A percentile compares a stretch with the other conserved stretches of the same genome.
Evolutionary conservation across 2,329 filamentous ascomycete species (phyloP).

Genomic region (Sphaerulina vaccinii): DNA sequence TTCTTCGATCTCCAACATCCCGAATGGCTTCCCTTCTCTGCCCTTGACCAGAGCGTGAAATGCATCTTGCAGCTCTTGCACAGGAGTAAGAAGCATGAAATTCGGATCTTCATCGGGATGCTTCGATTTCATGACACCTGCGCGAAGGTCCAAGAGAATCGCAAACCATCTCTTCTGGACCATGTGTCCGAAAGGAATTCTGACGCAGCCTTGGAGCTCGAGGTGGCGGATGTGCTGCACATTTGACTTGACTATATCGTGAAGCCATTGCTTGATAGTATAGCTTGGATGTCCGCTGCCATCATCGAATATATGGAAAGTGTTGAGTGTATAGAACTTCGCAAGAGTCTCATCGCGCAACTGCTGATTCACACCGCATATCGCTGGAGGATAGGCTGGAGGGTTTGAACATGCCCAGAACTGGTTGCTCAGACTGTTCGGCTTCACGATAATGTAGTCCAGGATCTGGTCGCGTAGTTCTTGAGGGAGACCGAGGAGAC

Average conservation of each 20-base stretch:
- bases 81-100: conserved; percentile 2
- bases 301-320: conserved; percentile 12
- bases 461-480: conserved; percentile 32
- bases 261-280: conserved; percentile 24
- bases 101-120: neutral
- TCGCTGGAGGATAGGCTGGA: conserved; percentile 25
- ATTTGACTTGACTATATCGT: conserved; percentile 24
- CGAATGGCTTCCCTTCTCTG: conserved; percentile 10
- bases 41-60: conserved; percentile 17
- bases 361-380: conserved; percentile 25
- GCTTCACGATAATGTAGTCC: conserved; percentile 22
- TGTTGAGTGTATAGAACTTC: conserved; percentile 29
- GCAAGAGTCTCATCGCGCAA: conserved; percentile 27
- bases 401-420: conserved; percentile 7
- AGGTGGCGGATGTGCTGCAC: conserved; percentile 22
- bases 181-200: conserved; percentile 29
- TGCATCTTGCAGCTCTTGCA: conserved; percentile 20
- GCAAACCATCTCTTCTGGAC: conserved; percentile 22
- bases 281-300: neutral
- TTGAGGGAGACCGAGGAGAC: conserved; percentile 28
- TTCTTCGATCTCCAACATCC: neutral
- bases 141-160: conserved; percentile 25
- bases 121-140: conserved; percentile 17
- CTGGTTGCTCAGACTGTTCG: conserved; percentile 16
- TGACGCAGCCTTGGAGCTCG: conserved; percentile 27